These are phyloP conservation scores for Trichoderma sp. DNA, from an alignment of 2,329 filamentous ascomycete species.

Conservation along the genomic window DNA sequence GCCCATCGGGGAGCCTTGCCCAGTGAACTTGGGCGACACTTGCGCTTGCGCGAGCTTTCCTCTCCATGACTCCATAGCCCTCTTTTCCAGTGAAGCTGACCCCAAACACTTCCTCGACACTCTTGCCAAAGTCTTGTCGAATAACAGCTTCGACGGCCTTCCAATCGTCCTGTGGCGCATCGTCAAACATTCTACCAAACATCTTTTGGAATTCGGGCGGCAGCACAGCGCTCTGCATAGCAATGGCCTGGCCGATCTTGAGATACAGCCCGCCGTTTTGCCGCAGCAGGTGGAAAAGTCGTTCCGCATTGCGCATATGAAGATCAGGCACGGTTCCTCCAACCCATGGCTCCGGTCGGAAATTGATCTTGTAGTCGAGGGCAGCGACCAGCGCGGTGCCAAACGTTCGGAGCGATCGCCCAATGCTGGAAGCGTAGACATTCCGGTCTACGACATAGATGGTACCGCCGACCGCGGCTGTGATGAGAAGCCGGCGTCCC, in stretches of 20 bases:
- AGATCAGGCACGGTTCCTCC: slow-evolving; percentile 73
- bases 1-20: slow-evolving; percentile 79
- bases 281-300: slow-evolving; percentile 76
- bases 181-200: slow-evolving; percentile 96
- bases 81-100: slow-evolving; percentile 75
- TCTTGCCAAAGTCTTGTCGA: slow-evolving; percentile 81
- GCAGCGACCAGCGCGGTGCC: slow-evolving; percentile 75
- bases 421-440: slow-evolving; percentile 75
- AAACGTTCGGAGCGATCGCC: slow-evolving; percentile 80
- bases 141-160: slow-evolving; percentile 81
- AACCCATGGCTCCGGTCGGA: slow-evolving; percentile 72
- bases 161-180: slow-evolving; percentile 92
- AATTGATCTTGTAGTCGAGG: slow-evolving; percentile 95
- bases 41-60: slow-evolving; percentile 68
- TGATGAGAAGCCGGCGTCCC: slow-evolving; percentile 68
- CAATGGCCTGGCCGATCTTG: slow-evolving; percentile 97
- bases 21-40: slow-evolving; percentile 97
- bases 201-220: slow-evolving; percentile 94
- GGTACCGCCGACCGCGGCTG: slow-evolving; percentile 57
- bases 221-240: slow-evolving; percentile 93
- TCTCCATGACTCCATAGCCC: slow-evolving; percentile 63
- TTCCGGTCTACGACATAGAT: slow-evolving; percentile 69
- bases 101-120: slow-evolving; percentile 87
- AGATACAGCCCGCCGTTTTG: slow-evolving; percentile 90
- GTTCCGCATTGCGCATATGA: slow-evolving; percentile 79